Evolutionary conservation across 345 rosid species (phyloP).

Genomic region (Citrus cavaleriei): DNA sequence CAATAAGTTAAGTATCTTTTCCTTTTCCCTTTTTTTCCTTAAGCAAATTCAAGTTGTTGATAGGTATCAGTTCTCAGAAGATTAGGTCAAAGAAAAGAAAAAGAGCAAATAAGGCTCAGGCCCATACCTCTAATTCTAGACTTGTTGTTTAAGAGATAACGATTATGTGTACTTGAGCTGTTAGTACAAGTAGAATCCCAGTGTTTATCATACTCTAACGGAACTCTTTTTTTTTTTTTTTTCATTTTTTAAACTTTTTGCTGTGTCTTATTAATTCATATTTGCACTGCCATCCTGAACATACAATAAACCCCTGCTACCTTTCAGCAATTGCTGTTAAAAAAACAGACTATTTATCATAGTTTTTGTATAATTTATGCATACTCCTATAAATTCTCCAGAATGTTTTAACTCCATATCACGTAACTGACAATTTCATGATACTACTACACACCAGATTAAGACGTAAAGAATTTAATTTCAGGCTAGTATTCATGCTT

Average conservation of each 20-base stretch:
- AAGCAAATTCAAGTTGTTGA: background rate
- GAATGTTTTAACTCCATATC: background rate
- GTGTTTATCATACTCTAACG: background rate
- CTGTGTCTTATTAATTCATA: background rate
- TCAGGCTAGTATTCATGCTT: background rate
- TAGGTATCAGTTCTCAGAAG: background rate
- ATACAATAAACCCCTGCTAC: background rate
- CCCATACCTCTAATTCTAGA: background rate
- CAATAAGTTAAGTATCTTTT: background rate
- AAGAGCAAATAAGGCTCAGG: background rate
- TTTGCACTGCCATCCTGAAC: background rate
- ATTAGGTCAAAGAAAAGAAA: background rate
- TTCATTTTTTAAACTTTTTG: background rate
- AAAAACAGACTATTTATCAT: background rate
- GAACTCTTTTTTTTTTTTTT: too few relatives aligned
- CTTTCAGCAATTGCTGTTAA: background rate
- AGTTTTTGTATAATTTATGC: background rate
- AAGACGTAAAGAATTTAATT: background rate
- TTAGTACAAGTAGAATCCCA: background rate
- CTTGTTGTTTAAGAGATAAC: background rate
- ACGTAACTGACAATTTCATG: background rate
- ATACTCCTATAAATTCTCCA: background rate
- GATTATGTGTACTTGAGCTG: background rate
- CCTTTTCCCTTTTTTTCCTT: background rate
- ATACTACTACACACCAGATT: background rate